Percentiles rank a stretch among this genome's conserved stretches.
Conservation (phyloP, 2,329 filamentous ascomycete species). For the Penicillium freii region DNA sequence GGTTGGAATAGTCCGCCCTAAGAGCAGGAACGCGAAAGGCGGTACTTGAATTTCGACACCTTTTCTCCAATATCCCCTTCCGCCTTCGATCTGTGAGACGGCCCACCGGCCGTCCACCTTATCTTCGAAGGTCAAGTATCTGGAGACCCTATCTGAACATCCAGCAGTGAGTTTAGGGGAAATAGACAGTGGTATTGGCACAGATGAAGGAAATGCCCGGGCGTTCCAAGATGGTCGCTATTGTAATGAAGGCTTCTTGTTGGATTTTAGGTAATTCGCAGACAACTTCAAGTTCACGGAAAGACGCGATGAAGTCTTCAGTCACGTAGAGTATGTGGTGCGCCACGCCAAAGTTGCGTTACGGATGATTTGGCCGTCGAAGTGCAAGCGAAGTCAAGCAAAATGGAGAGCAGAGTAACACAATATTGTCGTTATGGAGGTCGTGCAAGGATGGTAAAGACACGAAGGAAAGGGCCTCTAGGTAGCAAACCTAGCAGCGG, state of each 20-base stretch:
- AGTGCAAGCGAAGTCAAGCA: background rate
- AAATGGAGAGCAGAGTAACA: background rate
- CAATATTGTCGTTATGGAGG: background rate
- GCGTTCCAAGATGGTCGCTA: background rate
- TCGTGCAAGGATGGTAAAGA: too few relatives aligned
- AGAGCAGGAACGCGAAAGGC: background rate
- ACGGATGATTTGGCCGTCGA: background rate
- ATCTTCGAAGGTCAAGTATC: constrained; percentile 10
- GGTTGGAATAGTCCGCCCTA: background rate
- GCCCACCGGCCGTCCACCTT: constrained; percentile 28
- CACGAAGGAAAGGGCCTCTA: too few relatives aligned
- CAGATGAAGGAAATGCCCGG: background rate
- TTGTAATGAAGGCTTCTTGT: constrained; percentile 1
- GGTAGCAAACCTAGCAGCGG: background rate
- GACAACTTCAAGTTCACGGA: background rate
- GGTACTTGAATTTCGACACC: background rate
- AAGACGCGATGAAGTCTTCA: background rate
- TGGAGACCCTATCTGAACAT: constrained; percentile 9
- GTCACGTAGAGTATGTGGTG: background rate
- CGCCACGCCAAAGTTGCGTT: background rate
- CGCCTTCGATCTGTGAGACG: constrained; percentile 24
- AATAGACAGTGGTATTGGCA: constrained; percentile 1
- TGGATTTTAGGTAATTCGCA: background rate
- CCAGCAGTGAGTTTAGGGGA: constrained; percentile 1
- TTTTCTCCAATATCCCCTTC: constrained; percentile 9